Evolutionary conservation across 257 asterid species (phyloP).

Genomic region (Solanum chiquidenum): DNA sequence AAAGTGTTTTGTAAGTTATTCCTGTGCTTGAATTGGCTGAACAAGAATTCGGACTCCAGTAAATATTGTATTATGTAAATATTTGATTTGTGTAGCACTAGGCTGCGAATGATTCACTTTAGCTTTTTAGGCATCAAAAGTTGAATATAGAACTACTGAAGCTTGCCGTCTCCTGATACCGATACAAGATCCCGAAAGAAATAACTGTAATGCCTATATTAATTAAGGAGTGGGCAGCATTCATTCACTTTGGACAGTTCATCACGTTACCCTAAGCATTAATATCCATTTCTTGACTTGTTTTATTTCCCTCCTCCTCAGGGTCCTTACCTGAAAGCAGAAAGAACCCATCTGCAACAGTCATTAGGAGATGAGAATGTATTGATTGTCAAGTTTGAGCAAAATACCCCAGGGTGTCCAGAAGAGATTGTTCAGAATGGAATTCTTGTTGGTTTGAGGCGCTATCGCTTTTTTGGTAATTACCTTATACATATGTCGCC

Average conservation of each 20-base stretch:
- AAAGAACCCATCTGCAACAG: slow-evolving; percentile 64
- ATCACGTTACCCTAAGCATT: neutral
- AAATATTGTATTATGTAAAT: neutral
- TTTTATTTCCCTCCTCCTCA: slow-evolving; percentile 10
- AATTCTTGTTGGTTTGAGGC: slow-evolving; percentile 58
- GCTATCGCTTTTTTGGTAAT: slow-evolving; percentile 64
- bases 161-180: neutral
- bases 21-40: neutral
- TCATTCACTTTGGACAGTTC: neutral
- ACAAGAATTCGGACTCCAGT: neutral
- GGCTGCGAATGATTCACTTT: neutral
- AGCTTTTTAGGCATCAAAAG: neutral
- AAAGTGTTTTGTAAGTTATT: neutral
- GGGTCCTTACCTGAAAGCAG: slow-evolving; percentile 61
- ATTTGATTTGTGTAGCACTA: neutral
- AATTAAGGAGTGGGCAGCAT: neutral
- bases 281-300: neutral
- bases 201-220: neutral
- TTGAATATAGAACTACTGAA: neutral
- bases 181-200: neutral
- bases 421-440: slow-evolving; percentile 38
- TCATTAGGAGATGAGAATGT: slow-evolving; percentile 60
- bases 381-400: slow-evolving; percentile 51
- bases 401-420: slow-evolving; percentile 11
- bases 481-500: neutral